These are phyloP conservation scores for Schrenkiella parvula DNA, from an alignment of 345 rosid genomes.

Conservation along the genomic window DNA sequence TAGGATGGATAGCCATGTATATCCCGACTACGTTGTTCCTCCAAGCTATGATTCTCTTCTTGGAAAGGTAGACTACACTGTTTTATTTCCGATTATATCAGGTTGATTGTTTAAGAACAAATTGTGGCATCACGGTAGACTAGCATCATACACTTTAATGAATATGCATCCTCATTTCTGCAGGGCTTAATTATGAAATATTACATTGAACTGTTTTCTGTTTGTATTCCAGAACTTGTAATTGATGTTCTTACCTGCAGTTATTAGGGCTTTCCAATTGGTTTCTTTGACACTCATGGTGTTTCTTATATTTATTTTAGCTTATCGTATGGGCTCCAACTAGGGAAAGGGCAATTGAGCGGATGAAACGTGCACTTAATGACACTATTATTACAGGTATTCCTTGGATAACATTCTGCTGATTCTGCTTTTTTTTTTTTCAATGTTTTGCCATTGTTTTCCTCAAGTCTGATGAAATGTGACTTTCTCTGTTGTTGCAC, in stretches of 20 bases:
- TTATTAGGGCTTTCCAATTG: background rate
- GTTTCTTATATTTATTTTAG: slow-evolving; percentile 38
- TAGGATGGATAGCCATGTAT: slow-evolving; percentile 98
- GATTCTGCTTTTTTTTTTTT: background rate
- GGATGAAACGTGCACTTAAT: slow-evolving; percentile 96
- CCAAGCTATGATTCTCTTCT: slow-evolving; percentile 98
- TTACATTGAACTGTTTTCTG: background rate
- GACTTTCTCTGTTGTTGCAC: background rate
- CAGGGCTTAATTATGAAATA: background rate
- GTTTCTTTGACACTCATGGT: background rate
- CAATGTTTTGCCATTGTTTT: background rate
- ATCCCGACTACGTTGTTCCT: slow-evolving; percentile 96
- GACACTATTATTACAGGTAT: slow-evolving; percentile 92
- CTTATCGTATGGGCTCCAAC: slow-evolving; percentile 99
- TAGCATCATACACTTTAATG: background rate
- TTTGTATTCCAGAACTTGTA: background rate
- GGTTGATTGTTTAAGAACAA: background rate
- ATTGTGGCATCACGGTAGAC: background rate
- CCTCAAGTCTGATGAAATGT: background rate
- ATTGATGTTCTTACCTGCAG: background rate
- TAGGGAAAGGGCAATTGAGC: slow-evolving; percentile 92
- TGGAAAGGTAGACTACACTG: slow-evolving; percentile 68
- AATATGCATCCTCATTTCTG: background rate
- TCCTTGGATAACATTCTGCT: background rate
- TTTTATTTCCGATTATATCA: slow-evolving; percentile 7